Base-by-base conservation (phyloP, 2,329 filamentous ascomycete genomes). In the Sclerotinia glacialis region DNA sequence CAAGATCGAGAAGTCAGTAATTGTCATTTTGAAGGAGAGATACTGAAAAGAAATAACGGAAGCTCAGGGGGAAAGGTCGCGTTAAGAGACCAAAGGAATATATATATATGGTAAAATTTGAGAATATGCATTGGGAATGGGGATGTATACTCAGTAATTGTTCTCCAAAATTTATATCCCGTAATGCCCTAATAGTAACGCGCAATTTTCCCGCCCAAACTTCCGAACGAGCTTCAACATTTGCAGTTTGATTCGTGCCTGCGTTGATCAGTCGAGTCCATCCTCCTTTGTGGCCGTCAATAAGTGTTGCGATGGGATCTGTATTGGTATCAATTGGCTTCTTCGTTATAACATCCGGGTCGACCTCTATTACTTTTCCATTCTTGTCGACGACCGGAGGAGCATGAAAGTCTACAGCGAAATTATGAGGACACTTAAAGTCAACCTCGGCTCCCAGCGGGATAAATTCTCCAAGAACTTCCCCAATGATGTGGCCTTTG, bases 101-200 rank as follows among this genome's bases (percentile, higher is more conserved):
- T 40, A 34, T 54, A 16, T 40, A 16, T 40, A 40, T 40, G 37
- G 37, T 40, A 16, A 16, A 14, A 40, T 16, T 40, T 14, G 8
- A 40, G 11, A 16, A 40, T 40, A 40, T 12, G 37, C 12, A 3
- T 40, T n/a, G 21, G 11, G 28, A 18, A n/a, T 26, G 18, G 5
- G 28, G 11, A 37, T 21, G 18, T 50, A 18, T 64, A 64, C 44
- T 53, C 18, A 26, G 21, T 5, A 67, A n/a, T 23, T 67, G 31
- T 40, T 66, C 63, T 11, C 63, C 63, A 63, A 68, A 66, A 14
- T 50, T 40, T 55, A 68, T 56, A 56, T 68, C 14, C 23, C 50
- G 50, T 18, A 50, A 8, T 12, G 67, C 47, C 16, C 44, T 53
- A 7, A 67, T 37, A 26, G 44, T 54, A 34, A 67, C 47, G 21